Evolutionary conservation across 108 stramenopile species (phyloP), one percentile per base, ranked within the genome.

Genomic region (Stephanodiscus triporus): DNA sequence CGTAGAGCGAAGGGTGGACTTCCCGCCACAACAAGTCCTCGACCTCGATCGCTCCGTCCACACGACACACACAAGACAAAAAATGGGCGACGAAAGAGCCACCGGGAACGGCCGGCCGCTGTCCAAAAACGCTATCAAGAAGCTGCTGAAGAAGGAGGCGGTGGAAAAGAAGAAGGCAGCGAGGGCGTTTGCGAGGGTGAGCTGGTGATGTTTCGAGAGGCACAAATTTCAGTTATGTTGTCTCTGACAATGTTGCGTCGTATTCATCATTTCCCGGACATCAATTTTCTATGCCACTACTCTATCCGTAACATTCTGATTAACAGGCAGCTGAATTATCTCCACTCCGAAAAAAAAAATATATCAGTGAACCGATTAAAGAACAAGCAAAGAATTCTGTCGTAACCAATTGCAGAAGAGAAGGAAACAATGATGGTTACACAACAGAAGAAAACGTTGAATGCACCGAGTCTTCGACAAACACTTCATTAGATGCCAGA

Each of bases 91-190:
- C 23, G 51, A 23, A 23, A 24, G 6, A 3, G 51, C 51, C 6
- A 23, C 7, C 32, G 70, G 47, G 20, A 49, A 61, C 43, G 45
- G 59, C 24, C 23, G 49, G 20, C 70, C 57, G 32, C 45, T 71
- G 27, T 72, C 61, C 13, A 71, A 89, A 86, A 92, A 89, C 73
- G 91, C 91, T 0, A 68, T 87, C 40, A 92, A 92, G 85, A 89
- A 89, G 73, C 76, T 80, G 55, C 79, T 87, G 70, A 89, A 89
- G 76, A 85, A 86, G 6, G 85, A 88, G 66, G 73, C 83, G 48
- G 87, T 86, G 6, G 91, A 86, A 48, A 68, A 78, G 59, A 77
- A 79, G 51, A 92, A 77, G 63, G 54, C 62, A 11, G 70, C 51
- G 30, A 77, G 71, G 70, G 76, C 63, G 11, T 40, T 48, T 22